Base-by-base conservation (phyloP, 2,329 filamentous ascomycete genomes). In the Endoconidiophora polonica region DNA sequence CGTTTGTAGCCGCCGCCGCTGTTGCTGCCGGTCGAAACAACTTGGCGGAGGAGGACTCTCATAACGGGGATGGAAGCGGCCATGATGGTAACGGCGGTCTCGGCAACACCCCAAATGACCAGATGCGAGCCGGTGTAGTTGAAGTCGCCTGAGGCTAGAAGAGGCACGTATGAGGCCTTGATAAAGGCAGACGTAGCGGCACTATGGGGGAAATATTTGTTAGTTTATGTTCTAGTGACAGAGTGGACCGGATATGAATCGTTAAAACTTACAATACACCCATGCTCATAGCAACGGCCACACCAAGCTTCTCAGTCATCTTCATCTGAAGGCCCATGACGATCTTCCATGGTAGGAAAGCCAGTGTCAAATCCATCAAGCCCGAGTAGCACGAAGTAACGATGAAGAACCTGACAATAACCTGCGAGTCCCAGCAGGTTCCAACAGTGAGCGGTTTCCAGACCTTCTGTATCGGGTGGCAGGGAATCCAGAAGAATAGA, bases 291-390 rank as follows among this genome's bases (percentile, higher is more conserved):
- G 57, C 59, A 2, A 56, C 39, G 7, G 57, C 56, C n/a, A 57
- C 57, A 9, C 59, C 52, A 10, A 60, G 52, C 52, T 59, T 61
- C 39, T 61, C 59, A 39, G 57, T 55, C 1, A 53, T 45, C 46
- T 58, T 57, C 57, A 61, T 60, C 24, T 58, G 55, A 2, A 61
- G 49, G 2, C 55, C 55, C 57, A 57, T 56, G 26, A 61, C 43
- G 10, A 60, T 54, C 24, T 56, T 55, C 56, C 58, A 59, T 3
- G 59, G 57, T 4, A 58, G 47, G 14, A 59, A 48, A 10, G 55
- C 57, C 18, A 59, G 48, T 1, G 48, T 39, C 41, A 59, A 50
- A 38, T 59, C 57, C 42, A 57, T 49, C 4, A 51, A 44, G 4
- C 54, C 57, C 10, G 55, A 57, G 26, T 55, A 59, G 3, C 53